These are phyloP conservation scores for Aureobasidium sp. DNA, from an alignment of 2,329 filamentous ascomycete species.

Conservation along the genomic window DNA sequence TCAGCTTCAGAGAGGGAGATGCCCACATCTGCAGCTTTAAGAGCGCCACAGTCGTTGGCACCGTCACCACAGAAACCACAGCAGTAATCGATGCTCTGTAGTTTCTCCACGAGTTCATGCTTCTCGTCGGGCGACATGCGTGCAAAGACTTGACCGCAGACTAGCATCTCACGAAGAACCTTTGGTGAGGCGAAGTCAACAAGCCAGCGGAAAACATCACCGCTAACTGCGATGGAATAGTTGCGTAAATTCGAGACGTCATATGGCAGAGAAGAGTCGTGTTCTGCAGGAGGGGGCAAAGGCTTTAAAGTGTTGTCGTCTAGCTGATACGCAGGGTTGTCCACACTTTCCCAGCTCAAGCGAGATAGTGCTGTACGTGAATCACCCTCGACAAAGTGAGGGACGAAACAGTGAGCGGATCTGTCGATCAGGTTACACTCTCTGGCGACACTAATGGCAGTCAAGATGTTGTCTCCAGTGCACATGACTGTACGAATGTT, in stretches of 20 bases:
- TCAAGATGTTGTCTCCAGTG: conserved; percentile 95
- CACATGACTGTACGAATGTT: conserved; percentile 92
- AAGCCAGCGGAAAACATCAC: conserved; percentile 95
- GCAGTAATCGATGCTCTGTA: conserved; percentile 93
- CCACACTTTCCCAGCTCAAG: conserved; percentile 89
- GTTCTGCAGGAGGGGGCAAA: conserved; percentile 58
- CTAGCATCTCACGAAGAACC: conserved; percentile 77
- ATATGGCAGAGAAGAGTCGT: conserved; percentile 76
- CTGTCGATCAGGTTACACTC: conserved; percentile 78
- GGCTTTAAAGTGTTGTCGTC: conserved; percentile 76
- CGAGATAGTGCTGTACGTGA: conserved; percentile 63
- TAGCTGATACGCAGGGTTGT: conserved; percentile 68
- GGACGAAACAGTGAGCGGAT: conserved; percentile 83
- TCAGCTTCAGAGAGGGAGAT: conserved; percentile 97
- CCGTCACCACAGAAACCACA: conserved; percentile 96
- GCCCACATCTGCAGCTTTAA: conserved; percentile 95
- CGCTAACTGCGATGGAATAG: conserved; percentile 81
- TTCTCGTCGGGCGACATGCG: conserved; percentile 99
- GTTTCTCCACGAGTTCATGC: conserved; percentile 91
- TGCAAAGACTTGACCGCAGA: conserved; percentile 86
- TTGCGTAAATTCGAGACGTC: conserved; percentile 73
- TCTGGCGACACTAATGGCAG: conserved; percentile 87
- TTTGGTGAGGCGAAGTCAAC: conserved; percentile 82
- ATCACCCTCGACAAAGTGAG: conserved; percentile 76
- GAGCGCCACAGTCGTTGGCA: conserved; percentile 91